Base-by-base conservation (phyloP, 2,329 filamentous ascomycete genomes). In the Epichloe baconii region DNA sequence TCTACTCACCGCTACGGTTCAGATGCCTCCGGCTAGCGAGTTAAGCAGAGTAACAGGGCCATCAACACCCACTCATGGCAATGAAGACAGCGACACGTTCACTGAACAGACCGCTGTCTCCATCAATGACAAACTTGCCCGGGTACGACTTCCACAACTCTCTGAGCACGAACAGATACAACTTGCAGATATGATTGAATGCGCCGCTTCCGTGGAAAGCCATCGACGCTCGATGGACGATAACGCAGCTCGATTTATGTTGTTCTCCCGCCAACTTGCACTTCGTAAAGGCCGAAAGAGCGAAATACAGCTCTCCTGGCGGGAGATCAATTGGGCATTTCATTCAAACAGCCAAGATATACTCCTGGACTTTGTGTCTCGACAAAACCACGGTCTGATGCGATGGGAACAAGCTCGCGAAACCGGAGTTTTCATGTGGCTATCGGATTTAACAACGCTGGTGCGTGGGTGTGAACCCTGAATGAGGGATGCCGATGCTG, bases 401-500 rank as follows among this genome's bases (percentile, higher is more conserved):
- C 71, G 84, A 6, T 98, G 93, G 93, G 79, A 85, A 55, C 78
- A 90, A 59, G 93, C 91, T 1, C 78, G 85, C 45, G 85, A 94
- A 63, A 88, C 85, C 57, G 93, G 93, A 11, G 76, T 97, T 51
- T 96, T 95, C 62, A 91, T 96, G 82, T 98, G 93, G 91, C 75
- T 98, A 56, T 80, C 82, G 0, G 90, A 96, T 65, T 67, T 75
- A 17, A 78, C 77, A 50, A 82, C 88, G 21, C 71, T 97, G 63
- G 88, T 93, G 74, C 66, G 82, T 65, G n/a, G 49, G 26, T 31
- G 15, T 21, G 11, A 14, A 26, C 36, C 26, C 23, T 2, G 15
- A n/a, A 26, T 21, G 8, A 19, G 15, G 17, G 7, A n/a, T 8
- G 5, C 31, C 37, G 35, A 48, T 49, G 31, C 55, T 57, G 44